phyloP scores from a whole-genome alignment of 176 grass and related monocot genomes.

The Microstegium vimineum region DNA sequence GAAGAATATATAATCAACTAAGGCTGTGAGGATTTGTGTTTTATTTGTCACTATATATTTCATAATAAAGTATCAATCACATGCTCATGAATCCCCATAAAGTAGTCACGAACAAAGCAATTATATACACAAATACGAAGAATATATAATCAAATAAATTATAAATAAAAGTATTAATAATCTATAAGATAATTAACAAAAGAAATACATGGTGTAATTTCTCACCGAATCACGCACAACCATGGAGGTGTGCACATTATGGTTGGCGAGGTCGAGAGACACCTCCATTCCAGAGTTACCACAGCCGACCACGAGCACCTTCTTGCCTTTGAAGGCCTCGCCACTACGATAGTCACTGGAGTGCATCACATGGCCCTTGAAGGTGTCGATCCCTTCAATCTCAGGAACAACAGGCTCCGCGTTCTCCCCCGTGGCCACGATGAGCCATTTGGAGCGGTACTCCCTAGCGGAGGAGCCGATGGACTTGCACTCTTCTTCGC shows the following conservation, averaged over 20 bases:
- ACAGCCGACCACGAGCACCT: slow-evolving; percentile 79
- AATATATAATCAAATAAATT: neutral
- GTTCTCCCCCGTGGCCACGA: slow-evolving; percentile 90
- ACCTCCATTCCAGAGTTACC: slow-evolving; percentile 95
- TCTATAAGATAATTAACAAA: neutral
- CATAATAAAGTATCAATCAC: too few species aligned
- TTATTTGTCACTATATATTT: too few species aligned
- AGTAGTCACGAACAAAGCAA: too few species aligned
- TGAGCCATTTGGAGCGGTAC: slow-evolving; percentile 63
- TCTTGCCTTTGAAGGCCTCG: slow-evolving; percentile 43
- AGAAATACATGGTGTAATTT: neutral
- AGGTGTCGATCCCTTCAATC: slow-evolving; percentile 48
- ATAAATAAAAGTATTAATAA: neutral
- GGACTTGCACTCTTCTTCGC: neutral
- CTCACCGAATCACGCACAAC: slow-evolving; percentile 80
- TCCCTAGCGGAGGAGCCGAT: neutral
- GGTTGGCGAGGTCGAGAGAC: slow-evolving; percentile 64
- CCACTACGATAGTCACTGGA: slow-evolving; percentile 66
- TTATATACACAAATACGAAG: neutral
- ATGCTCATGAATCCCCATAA: too few species aligned
- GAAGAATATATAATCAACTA: too few species aligned
- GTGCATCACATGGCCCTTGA: slow-evolving; percentile 58
- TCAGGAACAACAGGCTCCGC: slow-evolving; percentile 63
- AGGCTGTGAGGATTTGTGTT: too few species aligned
- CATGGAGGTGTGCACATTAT: slow-evolving; percentile 66